A percentile compares a stretch with the other conserved stretches of the same genome.
These are phyloP conservation scores for Alternaria sp. DNA, from an alignment of 2,329 filamentous ascomycete genomes.

Conservation along the genomic window DNA sequence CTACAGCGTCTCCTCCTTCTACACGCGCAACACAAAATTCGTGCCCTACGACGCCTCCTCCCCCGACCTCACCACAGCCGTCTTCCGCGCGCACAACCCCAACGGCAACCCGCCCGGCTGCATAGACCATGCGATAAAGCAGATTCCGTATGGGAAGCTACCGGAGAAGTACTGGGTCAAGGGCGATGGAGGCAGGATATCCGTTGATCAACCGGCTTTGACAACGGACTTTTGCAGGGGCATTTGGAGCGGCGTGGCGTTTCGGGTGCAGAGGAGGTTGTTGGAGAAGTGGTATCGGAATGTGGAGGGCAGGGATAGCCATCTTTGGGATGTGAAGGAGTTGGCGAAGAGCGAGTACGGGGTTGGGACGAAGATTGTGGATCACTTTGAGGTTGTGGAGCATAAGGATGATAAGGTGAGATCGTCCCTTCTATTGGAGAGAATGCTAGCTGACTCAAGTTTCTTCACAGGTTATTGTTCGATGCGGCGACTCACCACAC, in stretches of 20 bases:
- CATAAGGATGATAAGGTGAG: slow-evolving; percentile 40
- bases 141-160: slow-evolving; percentile 44
- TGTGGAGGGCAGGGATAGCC: slow-evolving; percentile 37
- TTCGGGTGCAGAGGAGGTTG: slow-evolving; percentile 43
- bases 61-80: slow-evolving; percentile 33
- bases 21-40: slow-evolving; percentile 46
- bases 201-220: slow-evolving; percentile 35
- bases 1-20: slow-evolving; percentile 45
- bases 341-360: slow-evolving; percentile 41
- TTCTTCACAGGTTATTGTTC: slow-evolving; percentile 42
- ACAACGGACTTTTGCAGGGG: slow-evolving; percentile 49
- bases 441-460: slow-evolving; percentile 8
- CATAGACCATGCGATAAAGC: slow-evolving; percentile 48
- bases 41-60: slow-evolving; percentile 41
- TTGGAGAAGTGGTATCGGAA: slow-evolving; percentile 46
- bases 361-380: slow-evolving; percentile 47
- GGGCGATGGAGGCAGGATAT: slow-evolving; percentile 19
- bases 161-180: slow-evolving; percentile 28
- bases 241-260: slow-evolving; percentile 48
- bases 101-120: slow-evolving; percentile 40
- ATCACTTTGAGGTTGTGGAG: slow-evolving; percentile 52
- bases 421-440: too few relatives aligned
- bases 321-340: slow-evolving; percentile 47
- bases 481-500: slow-evolving; percentile 48
- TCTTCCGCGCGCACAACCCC: slow-evolving; percentile 41